phyloP scores from a whole-genome alignment of 192 early-diverging fungal species.

The Coemansia sp. region DNA sequence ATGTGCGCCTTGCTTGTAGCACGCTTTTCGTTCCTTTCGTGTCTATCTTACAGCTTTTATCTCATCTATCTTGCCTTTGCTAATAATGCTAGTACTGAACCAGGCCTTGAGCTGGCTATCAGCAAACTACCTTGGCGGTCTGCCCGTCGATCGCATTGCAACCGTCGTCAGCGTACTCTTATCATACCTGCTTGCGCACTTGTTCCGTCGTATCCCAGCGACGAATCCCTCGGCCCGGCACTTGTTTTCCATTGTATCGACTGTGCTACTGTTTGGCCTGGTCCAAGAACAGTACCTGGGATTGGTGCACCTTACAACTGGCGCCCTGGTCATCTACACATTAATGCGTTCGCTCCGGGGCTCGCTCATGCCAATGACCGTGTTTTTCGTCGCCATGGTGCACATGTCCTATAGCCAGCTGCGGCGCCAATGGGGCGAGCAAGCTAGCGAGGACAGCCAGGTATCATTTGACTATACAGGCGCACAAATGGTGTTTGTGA shows the following conservation, averaged over 20 bases:
- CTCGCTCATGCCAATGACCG: slow-evolving; percentile 54
- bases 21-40: background rate
- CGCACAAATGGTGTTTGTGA: slow-evolving; percentile 93
- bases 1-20: background rate
- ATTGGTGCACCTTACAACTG: slow-evolving; percentile 54
- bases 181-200: slow-evolving; percentile 56
- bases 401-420: slow-evolving; percentile 63
- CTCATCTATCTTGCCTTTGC: background rate
- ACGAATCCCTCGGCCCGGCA: slow-evolving; percentile 52
- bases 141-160: slow-evolving; percentile 60
- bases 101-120: slow-evolving; percentile 23
- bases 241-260: slow-evolving; percentile 56
- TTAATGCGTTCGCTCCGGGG: slow-evolving; percentile 52
- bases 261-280: slow-evolving; percentile 53
- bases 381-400: slow-evolving; percentile 62
- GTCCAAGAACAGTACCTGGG: slow-evolving; percentile 61
- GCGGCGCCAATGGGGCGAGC: slow-evolving; percentile 31
- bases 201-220: slow-evolving; percentile 58
- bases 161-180: slow-evolving; percentile 55
- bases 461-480: slow-evolving; percentile 80
- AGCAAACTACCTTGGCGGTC: slow-evolving; percentile 43
- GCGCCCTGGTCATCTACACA: slow-evolving; percentile 53
- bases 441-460: slow-evolving; percentile 18
- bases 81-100: slow-evolving; percentile 29
- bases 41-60: background rate